These are phyloP conservation scores for Ogataea paraovalis DNA, from an alignment of 805 yeast genomes.

Conservation along the genomic window DNA sequence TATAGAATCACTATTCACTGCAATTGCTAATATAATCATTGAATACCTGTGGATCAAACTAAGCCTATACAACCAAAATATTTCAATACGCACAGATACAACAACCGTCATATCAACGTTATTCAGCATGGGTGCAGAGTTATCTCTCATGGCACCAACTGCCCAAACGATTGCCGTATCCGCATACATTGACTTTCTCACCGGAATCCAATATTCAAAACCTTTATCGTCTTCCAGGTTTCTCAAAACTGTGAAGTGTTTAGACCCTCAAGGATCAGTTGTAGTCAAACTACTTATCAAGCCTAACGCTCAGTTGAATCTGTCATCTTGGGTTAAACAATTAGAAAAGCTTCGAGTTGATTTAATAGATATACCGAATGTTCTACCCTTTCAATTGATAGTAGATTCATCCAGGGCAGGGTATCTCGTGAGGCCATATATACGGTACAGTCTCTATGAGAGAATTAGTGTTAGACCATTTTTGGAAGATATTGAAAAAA, in stretches of 20 bases:
- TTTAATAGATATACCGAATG: conserved; percentile 53
- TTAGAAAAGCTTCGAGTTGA: conserved; percentile 34
- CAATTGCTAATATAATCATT: not conserved
- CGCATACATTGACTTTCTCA: conserved; percentile 80
- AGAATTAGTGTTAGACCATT: conserved; percentile 85
- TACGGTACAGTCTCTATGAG: conserved; percentile 80
- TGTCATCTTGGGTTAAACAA: conserved; percentile 27
- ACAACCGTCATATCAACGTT: too few species aligned
- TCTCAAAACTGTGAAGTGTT: conserved; percentile 78
- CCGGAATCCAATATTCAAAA: conserved; percentile 68
- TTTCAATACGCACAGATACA: too few species aligned
- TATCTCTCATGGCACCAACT: conserved; percentile 83
- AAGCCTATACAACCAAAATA: too few species aligned
- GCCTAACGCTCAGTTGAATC: conserved; percentile 44
- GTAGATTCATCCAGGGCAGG: conserved; percentile 92
- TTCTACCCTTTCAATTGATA: conserved; percentile 65
- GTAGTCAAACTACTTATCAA: conserved; percentile 82
- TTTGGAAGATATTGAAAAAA: conserved; percentile 72
- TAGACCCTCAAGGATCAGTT: conserved; percentile 66
- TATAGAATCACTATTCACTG: too few species aligned
- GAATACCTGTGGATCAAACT: too few species aligned
- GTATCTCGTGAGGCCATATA: conserved; percentile 77
- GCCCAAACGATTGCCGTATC: conserved; percentile 90
- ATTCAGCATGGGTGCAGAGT: conserved; percentile 93
- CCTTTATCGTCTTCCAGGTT: conserved; percentile 79